Percentiles rank a stretch among this genome's conserved stretches.
Conservation (phyloP, 176 grass and related monocot species). For the Saccharum officinarum region DNA sequence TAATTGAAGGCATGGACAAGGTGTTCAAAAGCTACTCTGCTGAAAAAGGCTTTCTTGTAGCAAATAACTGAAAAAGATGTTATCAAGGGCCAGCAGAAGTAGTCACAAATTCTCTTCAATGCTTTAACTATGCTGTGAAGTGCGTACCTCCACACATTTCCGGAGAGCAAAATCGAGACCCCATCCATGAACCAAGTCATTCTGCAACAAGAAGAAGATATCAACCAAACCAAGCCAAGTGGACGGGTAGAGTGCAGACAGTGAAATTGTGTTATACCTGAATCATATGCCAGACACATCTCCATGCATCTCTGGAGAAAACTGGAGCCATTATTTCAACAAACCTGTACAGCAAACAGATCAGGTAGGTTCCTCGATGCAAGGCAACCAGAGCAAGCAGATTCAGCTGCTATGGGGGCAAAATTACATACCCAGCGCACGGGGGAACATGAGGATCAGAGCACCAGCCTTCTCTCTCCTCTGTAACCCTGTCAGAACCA, state of each 20-base stretch:
- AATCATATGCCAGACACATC: slow-evolving; percentile 98
- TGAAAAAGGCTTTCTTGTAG: not conserved
- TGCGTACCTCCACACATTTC: slow-evolving; percentile 82
- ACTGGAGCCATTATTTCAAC: slow-evolving; percentile 98
- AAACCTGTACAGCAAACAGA: slow-evolving; percentile 55
- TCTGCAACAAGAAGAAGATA: slow-evolving; percentile 44
- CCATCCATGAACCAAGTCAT: slow-evolving; percentile 95
- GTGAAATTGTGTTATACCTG: slow-evolving; percentile 47
- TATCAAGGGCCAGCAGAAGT: not conserved
- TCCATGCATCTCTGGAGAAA: slow-evolving; percentile 92
- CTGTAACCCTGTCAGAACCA: slow-evolving; percentile 57
- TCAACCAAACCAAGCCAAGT: not conserved
- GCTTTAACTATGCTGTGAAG: not conserved
- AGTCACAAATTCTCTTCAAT: slow-evolving; percentile 4
- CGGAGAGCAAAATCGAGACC: slow-evolving; percentile 89
- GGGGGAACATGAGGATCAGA: slow-evolving; percentile 79
- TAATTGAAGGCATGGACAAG: not conserved
- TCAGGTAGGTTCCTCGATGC: not conserved
- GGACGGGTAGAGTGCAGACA: not conserved
- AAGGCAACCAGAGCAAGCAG: not conserved
- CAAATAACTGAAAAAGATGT: not conserved
- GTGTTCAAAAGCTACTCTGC: not conserved
- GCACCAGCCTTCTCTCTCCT: slow-evolving; percentile 88
- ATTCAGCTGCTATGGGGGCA: not conserved
- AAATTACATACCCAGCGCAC: slow-evolving; percentile 72